Evolutionary conservation across 2,329 filamentous ascomycete species (phyloP).

Genomic region (Penicillium vulpinum): DNA sequence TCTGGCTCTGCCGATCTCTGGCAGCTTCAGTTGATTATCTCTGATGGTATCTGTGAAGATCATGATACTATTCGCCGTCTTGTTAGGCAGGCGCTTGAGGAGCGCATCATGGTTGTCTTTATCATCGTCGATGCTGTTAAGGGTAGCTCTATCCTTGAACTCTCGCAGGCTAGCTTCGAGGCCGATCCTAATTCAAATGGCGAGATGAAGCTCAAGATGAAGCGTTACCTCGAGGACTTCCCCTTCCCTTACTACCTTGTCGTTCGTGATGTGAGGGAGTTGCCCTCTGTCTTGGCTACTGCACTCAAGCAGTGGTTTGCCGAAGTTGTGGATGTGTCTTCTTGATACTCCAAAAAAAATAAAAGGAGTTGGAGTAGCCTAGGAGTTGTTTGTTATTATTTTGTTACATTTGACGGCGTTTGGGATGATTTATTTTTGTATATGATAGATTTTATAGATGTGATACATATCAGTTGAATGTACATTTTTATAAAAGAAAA

Average conservation of each 20-base stretch:
- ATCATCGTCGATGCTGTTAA: slow-evolving; percentile 79
- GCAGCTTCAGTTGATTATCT: slow-evolving; percentile 92
- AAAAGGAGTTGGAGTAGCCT: slow-evolving; percentile 15
- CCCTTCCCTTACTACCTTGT: slow-evolving; percentile 97
- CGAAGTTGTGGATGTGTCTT: slow-evolving; percentile 57
- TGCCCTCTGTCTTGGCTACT: slow-evolving; percentile 83
- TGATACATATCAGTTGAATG: slow-evolving; percentile 1
- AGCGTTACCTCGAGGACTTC: slow-evolving; percentile 91
- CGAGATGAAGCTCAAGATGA: slow-evolving; percentile 71
- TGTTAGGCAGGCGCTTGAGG: slow-evolving; percentile 83
- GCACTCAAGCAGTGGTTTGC: slow-evolving; percentile 96
- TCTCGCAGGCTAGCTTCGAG: slow-evolving; percentile 83
- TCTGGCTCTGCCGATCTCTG: slow-evolving; percentile 72
- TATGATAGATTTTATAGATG: slow-evolving; percentile 16
- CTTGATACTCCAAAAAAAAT: slow-evolving; percentile 22
- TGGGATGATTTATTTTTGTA: slow-evolving; percentile 11
- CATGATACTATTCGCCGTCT: slow-evolving; percentile 81
- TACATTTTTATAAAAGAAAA: too few species aligned
- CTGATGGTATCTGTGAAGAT: slow-evolving; percentile 88
- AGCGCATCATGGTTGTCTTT: slow-evolving; percentile 97
- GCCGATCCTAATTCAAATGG: slow-evolving; percentile 60
- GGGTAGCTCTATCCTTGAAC: slow-evolving; percentile 68
- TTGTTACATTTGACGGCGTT: slow-evolving; percentile 18
- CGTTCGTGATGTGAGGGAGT: slow-evolving; percentile 85
- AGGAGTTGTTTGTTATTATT: slow-evolving; percentile 24